phyloP scores from a whole-genome alignment of 2,329 filamentous ascomycete species.

The Colletotrichum sp. region DNA sequence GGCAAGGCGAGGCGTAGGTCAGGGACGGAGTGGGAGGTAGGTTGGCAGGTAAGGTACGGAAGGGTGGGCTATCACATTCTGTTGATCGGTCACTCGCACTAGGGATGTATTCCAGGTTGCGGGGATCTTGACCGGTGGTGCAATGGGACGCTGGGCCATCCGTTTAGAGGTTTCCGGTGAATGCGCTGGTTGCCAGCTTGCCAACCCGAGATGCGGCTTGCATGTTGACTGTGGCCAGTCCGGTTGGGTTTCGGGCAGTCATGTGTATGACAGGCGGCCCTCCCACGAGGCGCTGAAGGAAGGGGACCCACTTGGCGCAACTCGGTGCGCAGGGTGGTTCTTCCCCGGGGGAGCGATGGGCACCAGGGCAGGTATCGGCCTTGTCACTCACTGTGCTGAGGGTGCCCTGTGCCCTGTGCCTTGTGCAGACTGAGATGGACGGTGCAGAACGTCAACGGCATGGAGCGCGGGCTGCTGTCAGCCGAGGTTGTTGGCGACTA shows the following conservation, averaged over 20 bases:
- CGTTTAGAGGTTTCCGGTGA: constrained; percentile 16
- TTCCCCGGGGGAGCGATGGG: neutral
- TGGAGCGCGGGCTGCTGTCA: neutral
- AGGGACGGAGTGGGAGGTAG: neutral
- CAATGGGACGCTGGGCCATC: constrained; percentile 5
- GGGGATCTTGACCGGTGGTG: constrained; percentile 17
- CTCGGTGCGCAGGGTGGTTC: neutral
- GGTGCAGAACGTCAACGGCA: neutral
- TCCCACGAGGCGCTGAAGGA: constrained; percentile 16
- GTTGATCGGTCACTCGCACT: constrained; percentile 17
- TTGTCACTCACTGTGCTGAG: neutral
- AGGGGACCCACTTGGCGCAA: constrained; percentile 1
- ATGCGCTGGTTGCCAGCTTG: neutral
- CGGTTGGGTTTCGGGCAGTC: neutral
- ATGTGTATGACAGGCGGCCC: neutral
- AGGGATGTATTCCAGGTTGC: neutral
- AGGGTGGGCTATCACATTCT: constrained; percentile 18
- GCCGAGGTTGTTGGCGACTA: neutral
- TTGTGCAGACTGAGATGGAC: neutral
- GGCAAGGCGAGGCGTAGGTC: neutral
- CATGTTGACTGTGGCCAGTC: neutral
- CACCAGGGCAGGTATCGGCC: neutral
- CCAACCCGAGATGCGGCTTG: neutral
- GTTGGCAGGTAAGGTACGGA: neutral
- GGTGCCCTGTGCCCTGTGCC: neutral